Percentiles rank a stretch among this genome's conserved stretches.
These are phyloP conservation scores for Gamarada debralockiae DNA, from an alignment of 495 filamentous ascomycete genomes.

Conservation along the genomic window DNA sequence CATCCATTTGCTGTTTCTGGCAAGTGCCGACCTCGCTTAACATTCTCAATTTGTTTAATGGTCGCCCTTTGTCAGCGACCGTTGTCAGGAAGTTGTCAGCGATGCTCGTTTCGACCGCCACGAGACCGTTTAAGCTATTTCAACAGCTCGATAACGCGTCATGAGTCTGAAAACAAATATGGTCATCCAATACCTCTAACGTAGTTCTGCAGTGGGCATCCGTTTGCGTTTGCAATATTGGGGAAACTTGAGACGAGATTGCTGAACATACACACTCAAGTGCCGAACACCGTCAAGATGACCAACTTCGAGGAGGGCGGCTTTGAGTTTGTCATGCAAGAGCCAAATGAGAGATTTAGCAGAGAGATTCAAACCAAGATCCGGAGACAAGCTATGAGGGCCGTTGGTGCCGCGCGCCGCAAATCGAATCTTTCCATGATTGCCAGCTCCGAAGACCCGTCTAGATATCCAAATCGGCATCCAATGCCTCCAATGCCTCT, in stretches of 20 bases:
- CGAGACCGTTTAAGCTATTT: too few species aligned
- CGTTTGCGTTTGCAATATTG: neutral
- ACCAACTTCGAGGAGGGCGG: neutral
- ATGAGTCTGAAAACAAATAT: too few species aligned
- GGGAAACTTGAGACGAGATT: neutral
- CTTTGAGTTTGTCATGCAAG: constrained; percentile 16
- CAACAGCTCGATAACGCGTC: too few species aligned
- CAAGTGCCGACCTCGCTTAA: too few species aligned
- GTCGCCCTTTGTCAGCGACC: too few species aligned
- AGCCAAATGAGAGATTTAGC: constrained; percentile 8
- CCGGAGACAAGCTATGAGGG: constrained; percentile 29
- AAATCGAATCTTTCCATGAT: constrained; percentile 11
- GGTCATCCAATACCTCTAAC: too few species aligned
- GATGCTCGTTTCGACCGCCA: too few species aligned
- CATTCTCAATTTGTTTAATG: too few species aligned
- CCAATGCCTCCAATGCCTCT: constrained; percentile 1
- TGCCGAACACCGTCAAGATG: constrained; percentile 4
- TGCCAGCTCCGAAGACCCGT: constrained; percentile 13
- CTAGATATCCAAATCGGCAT: constrained; percentile 11
- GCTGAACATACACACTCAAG: neutral
- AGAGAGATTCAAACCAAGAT: constrained; percentile 19
- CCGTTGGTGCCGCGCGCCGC: constrained; percentile 17
- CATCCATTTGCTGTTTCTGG: too few species aligned
- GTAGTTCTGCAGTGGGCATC: too few species aligned
- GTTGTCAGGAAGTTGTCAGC: too few species aligned